phyloP scores from a whole-genome alignment of 176 grass and related monocot species.

The Oryza nivara region DNA sequence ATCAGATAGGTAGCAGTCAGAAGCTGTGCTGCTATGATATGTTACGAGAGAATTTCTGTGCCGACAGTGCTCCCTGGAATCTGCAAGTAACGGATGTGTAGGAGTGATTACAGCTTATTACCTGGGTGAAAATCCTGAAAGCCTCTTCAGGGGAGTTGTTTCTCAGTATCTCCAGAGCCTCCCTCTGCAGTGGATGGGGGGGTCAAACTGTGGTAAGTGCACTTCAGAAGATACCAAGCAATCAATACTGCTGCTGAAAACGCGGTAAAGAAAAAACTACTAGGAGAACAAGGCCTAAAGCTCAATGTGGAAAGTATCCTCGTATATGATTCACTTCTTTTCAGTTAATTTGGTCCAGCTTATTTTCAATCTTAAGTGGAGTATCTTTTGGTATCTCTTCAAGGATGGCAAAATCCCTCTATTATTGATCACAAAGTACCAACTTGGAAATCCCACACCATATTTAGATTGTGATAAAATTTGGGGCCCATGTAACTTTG shows the following conservation, averaged over 20 bases:
- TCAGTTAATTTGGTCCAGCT: not conserved
- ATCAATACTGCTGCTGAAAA: not conserved
- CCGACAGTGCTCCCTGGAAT: not conserved
- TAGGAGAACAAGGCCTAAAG: not conserved
- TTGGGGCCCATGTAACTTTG: not conserved
- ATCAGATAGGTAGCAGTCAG: not conserved
- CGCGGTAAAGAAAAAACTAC: not conserved
- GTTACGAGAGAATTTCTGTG: not conserved
- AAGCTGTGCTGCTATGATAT: not conserved
- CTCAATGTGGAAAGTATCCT: not conserved
- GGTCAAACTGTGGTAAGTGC: slow-evolving; percentile 34
- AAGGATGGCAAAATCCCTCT: not conserved
- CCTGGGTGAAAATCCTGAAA: slow-evolving; percentile 38
- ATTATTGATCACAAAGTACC: not conserved
- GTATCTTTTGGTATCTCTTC: not conserved
- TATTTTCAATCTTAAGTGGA: not conserved
- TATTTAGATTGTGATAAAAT: not conserved
- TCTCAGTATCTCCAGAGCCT: slow-evolving; percentile 46
- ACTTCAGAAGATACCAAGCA: not conserved
- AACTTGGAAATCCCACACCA: not conserved
- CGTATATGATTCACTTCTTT: not conserved
- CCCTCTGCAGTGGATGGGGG: slow-evolving; percentile 27
- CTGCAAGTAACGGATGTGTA: not conserved
- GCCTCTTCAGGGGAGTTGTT: slow-evolving; percentile 41
- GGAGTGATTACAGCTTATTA: slow-evolving; percentile 18